phyloP scores from a whole-genome alignment of 2,329 filamentous ascomycete genomes.

The Trichoderma cornu-damae region DNA sequence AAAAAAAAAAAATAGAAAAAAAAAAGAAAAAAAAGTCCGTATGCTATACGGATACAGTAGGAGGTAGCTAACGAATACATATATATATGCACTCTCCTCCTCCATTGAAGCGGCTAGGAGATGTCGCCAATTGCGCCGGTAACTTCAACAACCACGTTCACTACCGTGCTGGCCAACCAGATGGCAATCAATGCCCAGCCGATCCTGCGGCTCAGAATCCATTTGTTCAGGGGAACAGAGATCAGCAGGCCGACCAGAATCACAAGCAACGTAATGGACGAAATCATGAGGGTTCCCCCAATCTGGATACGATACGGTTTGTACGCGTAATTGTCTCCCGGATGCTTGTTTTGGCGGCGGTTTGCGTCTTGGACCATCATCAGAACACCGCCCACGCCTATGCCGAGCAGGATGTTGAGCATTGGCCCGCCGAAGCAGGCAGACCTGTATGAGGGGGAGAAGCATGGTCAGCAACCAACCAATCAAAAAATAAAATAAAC shows the following conservation, averaged over 20 bases:
- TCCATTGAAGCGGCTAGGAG: background rate
- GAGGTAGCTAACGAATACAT: no score
- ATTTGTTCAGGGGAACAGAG: conserved; percentile 76
- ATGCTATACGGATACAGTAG: background rate
- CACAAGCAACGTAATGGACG: conserved; percentile 73
- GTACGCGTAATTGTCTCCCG: conserved; percentile 58
- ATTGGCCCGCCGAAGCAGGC: conserved; percentile 98
- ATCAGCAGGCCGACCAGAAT: conserved; percentile 76
- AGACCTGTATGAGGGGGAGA: conserved; percentile 49
- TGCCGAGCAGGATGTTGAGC: conserved; percentile 92
- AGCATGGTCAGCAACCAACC: background rate
- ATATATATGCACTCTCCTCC: background rate
- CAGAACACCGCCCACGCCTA: conserved; percentile 84
- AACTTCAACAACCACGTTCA: conserved; percentile 78
- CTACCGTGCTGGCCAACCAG: conserved; percentile 73
- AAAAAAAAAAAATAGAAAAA: no score
- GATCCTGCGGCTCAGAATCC: conserved; percentile 77
- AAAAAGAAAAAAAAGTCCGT: no score
- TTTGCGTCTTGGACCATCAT: conserved; percentile 73
- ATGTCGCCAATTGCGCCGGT: conserved; percentile 46
- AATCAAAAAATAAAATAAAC: no score
- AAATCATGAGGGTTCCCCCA: conserved; percentile 78
- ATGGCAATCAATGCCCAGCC: conserved; percentile 74
- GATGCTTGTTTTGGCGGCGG: conserved; percentile 61
- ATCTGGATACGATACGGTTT: conserved; percentile 79